Conservation (phyloP, 257 asterid species). For the Vinca minor region DNA sequence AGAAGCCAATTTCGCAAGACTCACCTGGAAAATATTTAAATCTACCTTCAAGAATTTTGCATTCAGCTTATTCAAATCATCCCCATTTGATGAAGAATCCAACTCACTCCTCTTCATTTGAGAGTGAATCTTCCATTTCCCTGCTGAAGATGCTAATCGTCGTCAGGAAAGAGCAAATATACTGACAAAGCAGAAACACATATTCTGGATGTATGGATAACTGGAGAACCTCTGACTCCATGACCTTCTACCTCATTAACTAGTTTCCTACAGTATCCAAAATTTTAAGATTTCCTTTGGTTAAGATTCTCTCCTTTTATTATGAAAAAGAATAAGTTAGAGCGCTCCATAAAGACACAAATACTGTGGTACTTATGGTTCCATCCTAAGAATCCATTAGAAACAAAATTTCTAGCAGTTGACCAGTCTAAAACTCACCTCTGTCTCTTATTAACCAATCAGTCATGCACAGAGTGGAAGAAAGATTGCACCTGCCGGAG, state of each 20-base stretch:
- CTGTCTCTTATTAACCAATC: slow-evolving; percentile 25
- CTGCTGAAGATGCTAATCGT: slow-evolving; percentile 28
- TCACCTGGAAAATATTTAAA: slow-evolving; percentile 41
- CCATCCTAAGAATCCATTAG: slow-evolving; percentile 7
- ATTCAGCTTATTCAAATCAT: slow-evolving; percentile 23
- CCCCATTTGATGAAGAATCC: slow-evolving; percentile 22
- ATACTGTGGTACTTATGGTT: background rate
- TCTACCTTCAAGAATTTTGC: slow-evolving; percentile 25
- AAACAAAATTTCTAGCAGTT: no score
- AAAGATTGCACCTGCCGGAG: slow-evolving; percentile 31
- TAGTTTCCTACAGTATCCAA: background rate
- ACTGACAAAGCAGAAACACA: background rate
- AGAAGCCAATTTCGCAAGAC: background rate
- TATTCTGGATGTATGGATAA: background rate
- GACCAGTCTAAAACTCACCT: slow-evolving; percentile 38
- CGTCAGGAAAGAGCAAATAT: background rate
- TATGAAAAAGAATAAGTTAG: background rate
- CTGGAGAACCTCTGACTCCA: slow-evolving; percentile 1
- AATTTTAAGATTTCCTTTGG: no score
- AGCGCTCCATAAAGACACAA: background rate
- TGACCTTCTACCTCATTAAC: background rate
- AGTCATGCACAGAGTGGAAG: slow-evolving; percentile 27
- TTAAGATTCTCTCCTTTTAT: background rate
- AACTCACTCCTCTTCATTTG: slow-evolving; percentile 28
- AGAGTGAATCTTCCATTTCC: slow-evolving; percentile 34